Evolutionary conservation across 805 yeast genomes (phyloP).

Genomic region (Maudiozyma bulderi): DNA sequence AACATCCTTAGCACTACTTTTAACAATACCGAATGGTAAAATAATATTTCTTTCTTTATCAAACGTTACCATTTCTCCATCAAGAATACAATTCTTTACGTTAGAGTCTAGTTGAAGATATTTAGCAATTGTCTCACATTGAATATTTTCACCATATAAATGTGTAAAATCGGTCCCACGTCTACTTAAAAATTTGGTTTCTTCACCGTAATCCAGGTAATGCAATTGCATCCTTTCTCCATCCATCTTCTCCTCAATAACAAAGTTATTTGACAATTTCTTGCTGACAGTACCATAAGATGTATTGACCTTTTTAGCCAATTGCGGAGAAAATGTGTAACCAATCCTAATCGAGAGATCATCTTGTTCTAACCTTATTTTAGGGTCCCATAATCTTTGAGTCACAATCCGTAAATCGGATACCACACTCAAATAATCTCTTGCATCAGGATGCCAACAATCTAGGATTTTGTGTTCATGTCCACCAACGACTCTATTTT

Average conservation of each 20-base stretch:
- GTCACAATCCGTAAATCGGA: conserved; percentile 54
- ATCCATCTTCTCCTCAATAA: conserved; percentile 84
- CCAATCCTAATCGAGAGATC: conserved; percentile 31
- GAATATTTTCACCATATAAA: conserved; percentile 49
- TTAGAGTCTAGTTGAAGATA: conserved; percentile 33
- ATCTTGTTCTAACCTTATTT: conserved; percentile 32
- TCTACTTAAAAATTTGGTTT: conserved; percentile 39
- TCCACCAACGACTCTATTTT: conserved; percentile 48
- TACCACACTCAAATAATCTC: conserved; percentile 52
- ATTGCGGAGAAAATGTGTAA: conserved; percentile 60
- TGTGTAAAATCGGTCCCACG: conserved; percentile 64
- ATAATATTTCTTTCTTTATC: conserved; percentile 48
- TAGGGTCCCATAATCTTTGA: conserved; percentile 44
- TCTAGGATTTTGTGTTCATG: conserved; percentile 49
- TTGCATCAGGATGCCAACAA: conserved; percentile 75
- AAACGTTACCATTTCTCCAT: conserved; percentile 92
- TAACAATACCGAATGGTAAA: conserved; percentile 74
- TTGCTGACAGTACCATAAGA: conserved; percentile 44
- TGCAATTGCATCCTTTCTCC: conserved; percentile 87
- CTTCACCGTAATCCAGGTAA: conserved; percentile 37
- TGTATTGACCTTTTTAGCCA: conserved; percentile 47
- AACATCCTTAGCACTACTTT: conserved; percentile 55
- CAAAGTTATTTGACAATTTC: conserved; percentile 40
- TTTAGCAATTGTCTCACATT: conserved; percentile 46
- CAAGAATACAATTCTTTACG: conserved; percentile 41